Evolutionary conservation across 805 yeast species (phyloP).

Genomic region (Metschnikowia colocasiae): DNA sequence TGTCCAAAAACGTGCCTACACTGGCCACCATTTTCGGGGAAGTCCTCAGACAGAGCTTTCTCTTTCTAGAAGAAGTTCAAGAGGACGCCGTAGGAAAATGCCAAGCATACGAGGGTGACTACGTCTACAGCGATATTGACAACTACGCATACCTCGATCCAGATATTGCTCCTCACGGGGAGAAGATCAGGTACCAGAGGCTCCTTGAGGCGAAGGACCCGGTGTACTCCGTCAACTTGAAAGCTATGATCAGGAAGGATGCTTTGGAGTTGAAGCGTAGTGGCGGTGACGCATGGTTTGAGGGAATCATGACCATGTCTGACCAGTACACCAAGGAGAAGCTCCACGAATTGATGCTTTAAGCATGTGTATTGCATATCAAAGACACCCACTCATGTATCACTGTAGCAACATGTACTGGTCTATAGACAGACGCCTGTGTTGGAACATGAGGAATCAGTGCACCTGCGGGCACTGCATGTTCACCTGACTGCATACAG

Average conservation of each 20-base stretch:
- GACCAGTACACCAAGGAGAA: conserved; percentile 35
- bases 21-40: conserved; percentile 20
- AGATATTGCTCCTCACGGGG: conserved; percentile 41
- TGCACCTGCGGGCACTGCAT: too few relatives aligned
- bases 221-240: conserved; percentile 44
- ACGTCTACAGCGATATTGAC: conserved; percentile 39
- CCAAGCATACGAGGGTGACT: conserved; percentile 35
- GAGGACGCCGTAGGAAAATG: conserved; percentile 45
- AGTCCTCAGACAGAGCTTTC: conserved; percentile 30
- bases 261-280: conserved; percentile 25
- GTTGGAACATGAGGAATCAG: too few relatives aligned
- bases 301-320: conserved; percentile 31
- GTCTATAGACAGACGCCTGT: too few relatives aligned
- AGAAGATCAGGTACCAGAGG: conserved; percentile 34
- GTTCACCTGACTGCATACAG: too few relatives aligned
- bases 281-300: conserved; percentile 30
- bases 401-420: too few relatives aligned
- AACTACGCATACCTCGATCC: conserved; percentile 41
- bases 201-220: conserved; percentile 33
- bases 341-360: conserved; percentile 18
- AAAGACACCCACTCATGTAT: too few relatives aligned
- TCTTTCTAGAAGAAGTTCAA: conserved; percentile 69
- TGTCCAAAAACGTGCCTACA: conserved; percentile 22
- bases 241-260: conserved; percentile 36
- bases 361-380: too few relatives aligned